Percentiles rank a stretch among this genome's conserved stretches.
Evolutionary conservation across 371 early-diverging fungal genomes (phyloP).

Genomic region (Mucor indicus): DNA sequence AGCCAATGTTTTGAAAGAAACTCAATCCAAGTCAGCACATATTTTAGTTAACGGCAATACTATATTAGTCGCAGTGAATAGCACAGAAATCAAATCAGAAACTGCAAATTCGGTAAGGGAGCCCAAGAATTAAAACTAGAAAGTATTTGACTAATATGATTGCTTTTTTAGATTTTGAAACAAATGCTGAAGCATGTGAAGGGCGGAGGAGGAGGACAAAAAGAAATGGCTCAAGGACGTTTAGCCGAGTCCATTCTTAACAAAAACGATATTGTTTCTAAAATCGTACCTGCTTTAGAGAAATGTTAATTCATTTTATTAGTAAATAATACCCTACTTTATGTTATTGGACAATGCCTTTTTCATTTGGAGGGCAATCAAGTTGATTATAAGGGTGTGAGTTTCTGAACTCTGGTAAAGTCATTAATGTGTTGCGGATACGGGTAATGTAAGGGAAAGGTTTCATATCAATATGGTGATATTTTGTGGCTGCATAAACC

Average conservation of each 20-base stretch:
- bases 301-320: constrained; percentile 6
- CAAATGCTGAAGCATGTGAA: constrained; percentile 39
- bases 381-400: constrained; percentile 73
- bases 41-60: constrained; percentile 49
- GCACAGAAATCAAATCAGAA: constrained; percentile 30
- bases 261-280: constrained; percentile 20
- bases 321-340: not conserved
- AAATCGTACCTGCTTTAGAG: constrained; percentile 31
- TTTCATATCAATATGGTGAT: constrained; percentile 66
- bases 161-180: constrained; percentile 24
- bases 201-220: constrained; percentile 49
- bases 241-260: constrained; percentile 21
- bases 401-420: constrained; percentile 64
- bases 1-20: constrained; percentile 50
- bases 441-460: constrained; percentile 65
- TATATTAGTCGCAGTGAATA: constrained; percentile 48
- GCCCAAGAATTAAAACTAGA: not conserved
- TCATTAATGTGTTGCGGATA: constrained; percentile 53
- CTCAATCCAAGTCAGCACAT: constrained; percentile 40
- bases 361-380: constrained; percentile 65
- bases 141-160: not conserved
- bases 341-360: constrained; percentile 7
- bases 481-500: constrained; percentile 70
- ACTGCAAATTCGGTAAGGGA: constrained; percentile 49
- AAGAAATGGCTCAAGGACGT: constrained; percentile 45